phyloP scores from a whole-genome alignment of 2,329 filamentous ascomycete species.

The Fusarium humuli region DNA sequence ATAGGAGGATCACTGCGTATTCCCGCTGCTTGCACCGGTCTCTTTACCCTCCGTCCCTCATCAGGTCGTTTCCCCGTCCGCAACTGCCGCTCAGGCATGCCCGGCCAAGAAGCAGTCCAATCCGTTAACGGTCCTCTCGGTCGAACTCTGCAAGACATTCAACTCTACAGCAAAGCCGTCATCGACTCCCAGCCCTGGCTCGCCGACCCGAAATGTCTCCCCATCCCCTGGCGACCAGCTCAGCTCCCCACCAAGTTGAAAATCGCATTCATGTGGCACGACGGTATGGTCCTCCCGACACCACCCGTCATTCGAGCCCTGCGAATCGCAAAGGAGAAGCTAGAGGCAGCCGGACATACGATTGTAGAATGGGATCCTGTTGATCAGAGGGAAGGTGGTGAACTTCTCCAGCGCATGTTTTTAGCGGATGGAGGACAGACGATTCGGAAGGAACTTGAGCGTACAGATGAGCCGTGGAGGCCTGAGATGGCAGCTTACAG shows the following conservation, averaged over 20 bases:
- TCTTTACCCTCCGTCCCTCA: constrained; percentile 68
- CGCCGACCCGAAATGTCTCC: constrained; percentile 66
- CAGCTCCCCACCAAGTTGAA: constrained; percentile 57
- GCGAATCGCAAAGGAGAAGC: constrained; percentile 55
- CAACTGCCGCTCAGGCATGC: constrained; percentile 66
- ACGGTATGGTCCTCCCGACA: constrained; percentile 73
- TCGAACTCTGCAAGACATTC: constrained; percentile 65
- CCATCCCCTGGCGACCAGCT: constrained; percentile 65
- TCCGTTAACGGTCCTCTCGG: constrained; percentile 74
- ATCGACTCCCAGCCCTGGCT: constrained; percentile 67
- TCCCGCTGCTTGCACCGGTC: constrained; percentile 67
- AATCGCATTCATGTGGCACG: constrained; percentile 73
- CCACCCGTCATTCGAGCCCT: constrained; percentile 72
- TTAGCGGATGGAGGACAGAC: constrained; percentile 60
- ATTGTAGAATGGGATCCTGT: constrained; percentile 63
- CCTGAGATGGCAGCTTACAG: constrained; percentile 53
- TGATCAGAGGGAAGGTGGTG: constrained; percentile 55
- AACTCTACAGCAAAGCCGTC: constrained; percentile 64
- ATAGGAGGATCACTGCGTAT: constrained; percentile 65
- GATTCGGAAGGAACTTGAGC: constrained; percentile 54
- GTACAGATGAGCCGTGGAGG: constrained; percentile 57
- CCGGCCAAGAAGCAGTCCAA: constrained; percentile 72
- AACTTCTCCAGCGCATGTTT: constrained; percentile 60
- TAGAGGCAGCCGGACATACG: constrained; percentile 61
- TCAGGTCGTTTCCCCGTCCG: constrained; percentile 70